Conservation (phyloP, 331 rosid genomes). For the Quercus lobata region DNA sequence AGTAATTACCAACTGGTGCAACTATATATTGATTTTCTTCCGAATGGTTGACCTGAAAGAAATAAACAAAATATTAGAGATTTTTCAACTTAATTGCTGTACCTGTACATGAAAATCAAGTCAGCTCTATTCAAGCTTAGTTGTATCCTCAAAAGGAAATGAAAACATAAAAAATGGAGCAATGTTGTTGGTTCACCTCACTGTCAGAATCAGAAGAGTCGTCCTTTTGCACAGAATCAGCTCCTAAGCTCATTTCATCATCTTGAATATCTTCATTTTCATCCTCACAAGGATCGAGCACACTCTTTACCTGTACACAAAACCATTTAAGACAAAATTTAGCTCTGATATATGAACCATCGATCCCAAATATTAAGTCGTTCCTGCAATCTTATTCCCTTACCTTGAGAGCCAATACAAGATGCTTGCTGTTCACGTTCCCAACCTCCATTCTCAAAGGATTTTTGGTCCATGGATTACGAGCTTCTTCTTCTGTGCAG, state of each 20-base stretch:
- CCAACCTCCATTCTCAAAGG: slow-evolving; percentile 95
- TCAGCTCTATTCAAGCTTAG: background rate
- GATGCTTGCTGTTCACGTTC: slow-evolving; percentile 94
- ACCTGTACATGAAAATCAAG: slow-evolving; percentile 2
- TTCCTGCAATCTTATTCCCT: slow-evolving; percentile 2
- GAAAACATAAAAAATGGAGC: background rate
- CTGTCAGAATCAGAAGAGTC: slow-evolving; percentile 47
- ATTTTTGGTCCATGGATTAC: slow-evolving; percentile 68
- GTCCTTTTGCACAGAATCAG: slow-evolving; percentile 35
- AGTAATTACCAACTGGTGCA: slow-evolving; percentile 65
- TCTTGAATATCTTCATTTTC: slow-evolving; percentile 49
- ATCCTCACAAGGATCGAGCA: slow-evolving; percentile 60
- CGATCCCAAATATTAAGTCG: background rate
- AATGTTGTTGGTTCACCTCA: slow-evolving; percentile 29
- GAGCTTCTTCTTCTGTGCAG: slow-evolving; percentile 74
- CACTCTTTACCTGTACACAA: slow-evolving; percentile 64
- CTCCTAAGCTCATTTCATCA: slow-evolving; percentile 47
- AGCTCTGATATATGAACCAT: slow-evolving; percentile 1
- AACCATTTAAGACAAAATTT: background rate
- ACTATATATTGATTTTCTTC: slow-evolving; percentile 61
- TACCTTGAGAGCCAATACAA: slow-evolving; percentile 89
- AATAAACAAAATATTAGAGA: slow-evolving; percentile 9
- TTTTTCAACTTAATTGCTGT: slow-evolving; percentile 7
- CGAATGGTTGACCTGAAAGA: slow-evolving; percentile 55
- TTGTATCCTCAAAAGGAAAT: background rate